Evolutionary conservation across 2,329 filamentous ascomycete genomes (phyloP).

Genomic region (Tympanopsis confertula): DNA sequence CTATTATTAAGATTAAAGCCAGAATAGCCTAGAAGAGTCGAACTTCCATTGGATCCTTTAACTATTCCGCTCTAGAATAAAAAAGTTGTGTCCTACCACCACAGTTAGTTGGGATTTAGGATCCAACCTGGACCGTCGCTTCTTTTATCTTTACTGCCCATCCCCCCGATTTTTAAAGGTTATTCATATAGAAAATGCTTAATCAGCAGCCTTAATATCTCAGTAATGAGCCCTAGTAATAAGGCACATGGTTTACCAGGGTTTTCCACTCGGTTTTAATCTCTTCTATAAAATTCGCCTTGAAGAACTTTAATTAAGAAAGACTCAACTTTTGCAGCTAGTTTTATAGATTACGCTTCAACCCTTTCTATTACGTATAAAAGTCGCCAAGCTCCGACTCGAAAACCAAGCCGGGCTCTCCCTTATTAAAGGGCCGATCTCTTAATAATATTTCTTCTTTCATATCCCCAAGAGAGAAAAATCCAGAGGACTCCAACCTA

Average conservation of each 20-base stretch:
- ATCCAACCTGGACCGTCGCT: background rate
- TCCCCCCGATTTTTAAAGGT: conserved; percentile 1
- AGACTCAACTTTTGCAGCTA: background rate
- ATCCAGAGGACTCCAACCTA: conserved; percentile 1
- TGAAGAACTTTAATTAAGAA: background rate
- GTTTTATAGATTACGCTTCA: background rate
- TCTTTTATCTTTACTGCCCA: conserved; percentile 1
- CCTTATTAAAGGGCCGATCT: background rate
- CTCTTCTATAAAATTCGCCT: background rate
- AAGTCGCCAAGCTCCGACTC: background rate
- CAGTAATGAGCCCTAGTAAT: background rate
- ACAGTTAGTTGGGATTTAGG: conserved; percentile 1
- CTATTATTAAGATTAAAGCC: conserved; percentile 1
- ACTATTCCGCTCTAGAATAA: background rate
- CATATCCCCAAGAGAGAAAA: conserved; percentile 2
- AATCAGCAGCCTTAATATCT: background rate
- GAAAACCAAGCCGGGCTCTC: background rate
- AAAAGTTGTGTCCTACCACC: background rate
- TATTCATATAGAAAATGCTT: background rate
- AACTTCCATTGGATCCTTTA: conserved; percentile 1
- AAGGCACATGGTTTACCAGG: conserved; percentile 1
- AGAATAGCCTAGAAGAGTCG: background rate
- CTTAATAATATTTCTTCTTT: conserved; percentile 1
- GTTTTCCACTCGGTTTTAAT: background rate
- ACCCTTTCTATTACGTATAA: conserved; percentile 1